A percentile compares a stretch with the other conserved stretches of the same genome.
phyloP scores from a whole-genome alignment of 2,329 filamentous ascomycete genomes.

The Cytospora schulzeri region DNA sequence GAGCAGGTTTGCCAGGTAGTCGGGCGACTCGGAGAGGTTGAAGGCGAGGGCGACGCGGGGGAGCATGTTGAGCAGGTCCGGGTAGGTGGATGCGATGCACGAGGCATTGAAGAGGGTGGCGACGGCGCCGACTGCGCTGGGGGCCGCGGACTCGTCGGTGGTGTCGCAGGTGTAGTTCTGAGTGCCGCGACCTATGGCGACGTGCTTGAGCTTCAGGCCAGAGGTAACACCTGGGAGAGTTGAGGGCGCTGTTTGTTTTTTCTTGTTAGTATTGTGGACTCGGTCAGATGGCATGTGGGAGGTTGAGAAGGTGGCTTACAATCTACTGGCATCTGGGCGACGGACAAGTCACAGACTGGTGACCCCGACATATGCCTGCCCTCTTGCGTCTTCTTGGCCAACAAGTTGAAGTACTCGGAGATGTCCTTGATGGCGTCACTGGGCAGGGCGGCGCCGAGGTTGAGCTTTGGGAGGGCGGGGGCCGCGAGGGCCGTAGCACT shows the following conservation, averaged over 20 bases:
- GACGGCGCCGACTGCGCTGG: conserved; percentile 70
- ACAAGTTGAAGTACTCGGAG: conserved; percentile 62
- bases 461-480: conserved; percentile 49
- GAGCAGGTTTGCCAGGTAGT: conserved; percentile 30
- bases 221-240: conserved; percentile 62
- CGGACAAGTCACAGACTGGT: conserved; percentile 57
- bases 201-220: conserved; percentile 70
- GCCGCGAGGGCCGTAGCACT: conserved; percentile 46
- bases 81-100: conserved; percentile 72
- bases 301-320: conserved; percentile 32
- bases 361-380: conserved; percentile 44
- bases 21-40: conserved; percentile 48
- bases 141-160: conserved; percentile 59
- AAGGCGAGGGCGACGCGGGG: conserved; percentile 71
- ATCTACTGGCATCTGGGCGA: conserved; percentile 49
- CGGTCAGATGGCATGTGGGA: conserved; percentile 34
- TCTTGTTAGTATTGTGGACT: conserved; percentile 33
- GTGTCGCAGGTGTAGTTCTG: conserved; percentile 90
- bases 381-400: conserved; percentile 57
- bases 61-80: conserved; percentile 65
- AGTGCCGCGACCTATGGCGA: conserved; percentile 84
- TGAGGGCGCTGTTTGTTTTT: conserved; percentile 49
- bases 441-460: conserved; percentile 43
- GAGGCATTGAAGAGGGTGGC: conserved; percentile 87
- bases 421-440: conserved; percentile 47